Percentiles rank a stretch among this genome's conserved stretches.
phyloP scores from a whole-genome alignment of 202 grass and related monocot species.

The Musa balbisiana region DNA sequence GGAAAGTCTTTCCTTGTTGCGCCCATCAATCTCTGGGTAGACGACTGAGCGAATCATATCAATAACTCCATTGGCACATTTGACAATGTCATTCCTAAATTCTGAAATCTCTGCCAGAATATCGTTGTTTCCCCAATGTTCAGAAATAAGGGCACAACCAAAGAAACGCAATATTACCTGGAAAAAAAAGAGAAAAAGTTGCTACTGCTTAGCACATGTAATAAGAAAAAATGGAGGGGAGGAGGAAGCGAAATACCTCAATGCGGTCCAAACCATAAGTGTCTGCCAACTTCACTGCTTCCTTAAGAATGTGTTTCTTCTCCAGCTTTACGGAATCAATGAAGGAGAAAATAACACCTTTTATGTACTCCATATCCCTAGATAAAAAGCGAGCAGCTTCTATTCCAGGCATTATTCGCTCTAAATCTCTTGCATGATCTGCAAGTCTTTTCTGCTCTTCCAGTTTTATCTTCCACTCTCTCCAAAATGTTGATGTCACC shows the following conservation, averaged over 20 bases:
- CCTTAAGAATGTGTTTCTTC: constrained; percentile 78
- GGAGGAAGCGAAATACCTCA: constrained; percentile 40
- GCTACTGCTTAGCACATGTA: background rate
- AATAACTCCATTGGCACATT: constrained; percentile 65
- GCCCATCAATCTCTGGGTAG: constrained; percentile 65
- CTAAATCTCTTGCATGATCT: constrained; percentile 68
- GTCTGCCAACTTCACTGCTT: constrained; percentile 77
- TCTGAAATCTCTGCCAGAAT: constrained; percentile 84
- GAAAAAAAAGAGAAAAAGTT: constrained; percentile 28
- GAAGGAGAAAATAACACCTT: constrained; percentile 57
- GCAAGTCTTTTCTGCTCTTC: constrained; percentile 85
- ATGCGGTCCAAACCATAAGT: constrained; percentile 65
- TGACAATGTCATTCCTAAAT: constrained; percentile 76
- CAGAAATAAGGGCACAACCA: constrained; percentile 67
- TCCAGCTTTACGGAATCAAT: constrained; percentile 64
- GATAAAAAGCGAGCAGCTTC: constrained; percentile 69
- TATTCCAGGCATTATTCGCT: constrained; percentile 68
- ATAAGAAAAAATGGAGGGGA: background rate
- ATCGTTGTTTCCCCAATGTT: constrained; percentile 73
- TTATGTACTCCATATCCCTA: constrained; percentile 67
- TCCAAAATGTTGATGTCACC: constrained; percentile 72
- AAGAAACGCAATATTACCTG: constrained; percentile 84
- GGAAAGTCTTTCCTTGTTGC: constrained; percentile 81
- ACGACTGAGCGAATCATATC: constrained; percentile 70
- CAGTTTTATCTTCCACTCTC: constrained; percentile 83